Conservation (phyloP, 1,284 basidiomycete genomes). For the Spongiforma sp. region DNA sequence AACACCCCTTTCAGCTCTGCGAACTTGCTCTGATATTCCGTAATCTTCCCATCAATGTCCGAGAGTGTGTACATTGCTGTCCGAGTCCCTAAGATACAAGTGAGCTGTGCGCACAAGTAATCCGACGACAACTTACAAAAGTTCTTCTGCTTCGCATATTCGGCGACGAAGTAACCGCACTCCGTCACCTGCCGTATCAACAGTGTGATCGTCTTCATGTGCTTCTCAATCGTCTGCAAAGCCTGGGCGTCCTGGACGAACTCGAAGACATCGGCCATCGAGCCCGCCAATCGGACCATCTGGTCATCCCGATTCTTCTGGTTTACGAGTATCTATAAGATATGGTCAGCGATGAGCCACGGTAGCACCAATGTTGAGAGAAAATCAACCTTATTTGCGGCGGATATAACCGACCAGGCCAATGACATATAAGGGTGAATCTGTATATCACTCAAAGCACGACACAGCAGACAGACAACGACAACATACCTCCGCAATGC, state of each 20-base stretch:
- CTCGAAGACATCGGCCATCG: background rate
- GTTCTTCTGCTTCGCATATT: background rate
- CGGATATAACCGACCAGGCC: background rate
- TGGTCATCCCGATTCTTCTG: too few relatives aligned
- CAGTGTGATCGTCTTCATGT: background rate
- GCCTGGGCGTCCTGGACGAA: background rate
- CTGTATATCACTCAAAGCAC: background rate
- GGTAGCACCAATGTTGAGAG: background rate
- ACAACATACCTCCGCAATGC: background rate
- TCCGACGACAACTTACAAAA: too few relatives aligned
- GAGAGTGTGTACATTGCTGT: too few relatives aligned
- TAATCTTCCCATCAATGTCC: too few relatives aligned
- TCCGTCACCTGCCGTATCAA: background rate
- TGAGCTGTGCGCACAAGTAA: too few relatives aligned
- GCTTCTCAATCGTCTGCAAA: background rate
- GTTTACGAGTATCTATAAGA: background rate
- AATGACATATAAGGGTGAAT: background rate
- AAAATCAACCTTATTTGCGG: background rate
- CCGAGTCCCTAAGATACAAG: too few relatives aligned
- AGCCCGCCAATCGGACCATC: background rate
- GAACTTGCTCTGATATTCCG: too few relatives aligned
- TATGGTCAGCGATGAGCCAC: background rate
- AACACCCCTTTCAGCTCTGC: too few relatives aligned
- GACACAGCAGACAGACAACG: background rate
- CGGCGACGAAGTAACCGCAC: background rate